Base-by-base conservation (phyloP, 2,329 filamentous ascomycete species). In the Fusarium lyarnte region DNA sequence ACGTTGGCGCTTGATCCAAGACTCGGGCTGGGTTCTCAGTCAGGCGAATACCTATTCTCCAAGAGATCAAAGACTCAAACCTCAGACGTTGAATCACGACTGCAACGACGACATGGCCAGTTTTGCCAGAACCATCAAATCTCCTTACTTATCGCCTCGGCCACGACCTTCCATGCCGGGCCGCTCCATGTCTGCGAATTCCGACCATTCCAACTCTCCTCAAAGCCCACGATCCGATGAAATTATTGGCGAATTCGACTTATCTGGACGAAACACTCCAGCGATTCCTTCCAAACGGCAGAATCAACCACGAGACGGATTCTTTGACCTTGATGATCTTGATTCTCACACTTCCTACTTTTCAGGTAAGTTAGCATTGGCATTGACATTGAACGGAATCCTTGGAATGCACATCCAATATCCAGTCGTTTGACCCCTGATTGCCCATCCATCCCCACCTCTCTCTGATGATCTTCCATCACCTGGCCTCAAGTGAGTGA, bases 101-200 rank as follows among this genome's bases (percentile, higher is more conserved):
- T 55, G 38, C 70, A 61, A 27, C 39, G 13, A 63, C 59, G 74
- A 46, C 58, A 88, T 88, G 86, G 82, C 86, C 65, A 84, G 80
- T 77, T 80, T 87, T 66, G 82, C 84, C 49, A 84, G 85, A 72
- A 86, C 86, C 17, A 84, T 88, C 78, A 83, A 87, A 72, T 82
- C 85, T 12, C 79, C 85, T 43, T 85, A 84, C 72, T 79, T 86
- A 38, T 80, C 85, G 60, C 82, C 84, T 51, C 76, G 78, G 23
- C 80, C 84, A 68, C 82, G 85, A 45, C 86, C 85, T 39, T 79
- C 79, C 43, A 84, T 84, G 76, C 78, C 83, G 27, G 80, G 81
- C 54, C 84, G 84, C 61, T 83, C 81, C 47, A 78, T 85, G 66
- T 87, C 86, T 60, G 84, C 80, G 75, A 85, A 85, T 17, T 86